Conservation (phyloP, 2,329 filamentous ascomycete species). For the Talaromyces sp. region DNA sequence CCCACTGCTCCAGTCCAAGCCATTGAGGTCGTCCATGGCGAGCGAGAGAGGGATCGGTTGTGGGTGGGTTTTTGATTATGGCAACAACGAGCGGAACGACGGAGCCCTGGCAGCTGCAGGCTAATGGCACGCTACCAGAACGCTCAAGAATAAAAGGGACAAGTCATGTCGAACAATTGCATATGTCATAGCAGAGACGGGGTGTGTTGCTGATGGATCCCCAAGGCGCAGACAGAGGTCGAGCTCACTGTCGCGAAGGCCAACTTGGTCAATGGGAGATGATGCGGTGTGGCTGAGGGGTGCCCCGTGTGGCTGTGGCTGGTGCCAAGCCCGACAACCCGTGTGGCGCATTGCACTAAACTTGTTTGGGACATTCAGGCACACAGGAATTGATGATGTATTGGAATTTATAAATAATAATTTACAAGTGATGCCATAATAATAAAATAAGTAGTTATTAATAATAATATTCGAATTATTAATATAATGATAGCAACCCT, state of each 20-base stretch:
- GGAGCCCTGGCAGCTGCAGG: background rate
- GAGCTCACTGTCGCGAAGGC: background rate
- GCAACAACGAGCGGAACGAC: background rate
- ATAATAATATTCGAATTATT: background rate
- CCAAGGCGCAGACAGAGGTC: background rate
- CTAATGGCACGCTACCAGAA: background rate
- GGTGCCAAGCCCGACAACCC: background rate
- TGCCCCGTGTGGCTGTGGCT: background rate
- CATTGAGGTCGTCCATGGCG: slow-evolving; percentile 45
- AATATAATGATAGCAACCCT: background rate
- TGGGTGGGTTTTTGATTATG: background rate
- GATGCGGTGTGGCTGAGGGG: background rate
- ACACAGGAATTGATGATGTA: too few species aligned
- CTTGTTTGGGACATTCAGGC: background rate
- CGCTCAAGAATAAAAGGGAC: background rate
- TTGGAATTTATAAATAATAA: background rate
- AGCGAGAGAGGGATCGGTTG: background rate
- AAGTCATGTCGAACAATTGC: background rate
- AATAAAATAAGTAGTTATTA: too few species aligned
- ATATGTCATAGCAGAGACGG: background rate
- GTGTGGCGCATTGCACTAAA: background rate
- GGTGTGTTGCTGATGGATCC: background rate
- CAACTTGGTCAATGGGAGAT: background rate
- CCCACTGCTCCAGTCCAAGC: slow-evolving; percentile 41
- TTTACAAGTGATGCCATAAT: background rate